Percentiles rank a stretch among this genome's conserved stretches.
Conservation (phyloP, 2,329 filamentous ascomycete species). For the Phialophora expanda region DNA sequence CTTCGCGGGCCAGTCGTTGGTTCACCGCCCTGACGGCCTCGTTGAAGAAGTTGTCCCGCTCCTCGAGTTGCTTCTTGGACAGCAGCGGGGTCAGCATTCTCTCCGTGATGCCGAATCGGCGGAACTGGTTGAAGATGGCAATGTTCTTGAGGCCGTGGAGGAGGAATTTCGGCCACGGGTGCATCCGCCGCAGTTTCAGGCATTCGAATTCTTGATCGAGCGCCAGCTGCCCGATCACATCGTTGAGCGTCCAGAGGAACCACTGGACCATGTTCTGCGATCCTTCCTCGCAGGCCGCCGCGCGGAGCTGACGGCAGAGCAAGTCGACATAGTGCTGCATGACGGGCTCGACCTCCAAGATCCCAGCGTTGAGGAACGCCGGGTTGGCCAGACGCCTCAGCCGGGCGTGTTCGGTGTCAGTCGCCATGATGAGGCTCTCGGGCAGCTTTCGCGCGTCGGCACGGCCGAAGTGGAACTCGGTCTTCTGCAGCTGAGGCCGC, state of each 20-base stretch:
- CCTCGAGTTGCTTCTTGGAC: conserved; percentile 21
- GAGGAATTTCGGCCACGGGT: conserved; percentile 42
- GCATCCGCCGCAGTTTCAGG: conserved; percentile 40
- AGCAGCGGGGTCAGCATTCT: conserved; percentile 20
- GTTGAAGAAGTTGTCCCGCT: conserved; percentile 27
- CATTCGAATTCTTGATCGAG: conserved; percentile 45
- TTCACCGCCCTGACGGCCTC: conserved; percentile 16
- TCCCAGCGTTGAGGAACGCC: conserved; percentile 51
- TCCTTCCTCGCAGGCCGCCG: conserved; percentile 5
- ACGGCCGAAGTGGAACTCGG: conserved; percentile 21
- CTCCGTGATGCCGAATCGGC: conserved; percentile 22
- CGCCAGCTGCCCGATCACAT: conserved; percentile 44
- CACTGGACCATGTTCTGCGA: conserved; percentile 29
- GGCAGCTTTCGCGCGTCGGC: conserved; percentile 15
- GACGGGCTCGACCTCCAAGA: conserved; percentile 47
- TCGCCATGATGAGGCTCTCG: conserved; percentile 27
- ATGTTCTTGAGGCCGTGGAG: conserved; percentile 42
- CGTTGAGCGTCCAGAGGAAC: conserved; percentile 54
- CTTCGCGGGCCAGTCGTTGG: conserved; percentile 21
- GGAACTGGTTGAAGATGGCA: conserved; percentile 29
- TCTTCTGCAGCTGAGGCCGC: conserved; percentile 33
- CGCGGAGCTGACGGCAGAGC: conserved; percentile 23
- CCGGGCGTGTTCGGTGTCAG: conserved; percentile 38
- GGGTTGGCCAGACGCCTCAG: conserved; percentile 46
- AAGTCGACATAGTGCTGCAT: conserved; percentile 30